These are phyloP conservation scores for Neoascochyta sp. DNA, from an alignment of 2,329 filamentous ascomycete genomes.

Conservation along the genomic window DNA sequence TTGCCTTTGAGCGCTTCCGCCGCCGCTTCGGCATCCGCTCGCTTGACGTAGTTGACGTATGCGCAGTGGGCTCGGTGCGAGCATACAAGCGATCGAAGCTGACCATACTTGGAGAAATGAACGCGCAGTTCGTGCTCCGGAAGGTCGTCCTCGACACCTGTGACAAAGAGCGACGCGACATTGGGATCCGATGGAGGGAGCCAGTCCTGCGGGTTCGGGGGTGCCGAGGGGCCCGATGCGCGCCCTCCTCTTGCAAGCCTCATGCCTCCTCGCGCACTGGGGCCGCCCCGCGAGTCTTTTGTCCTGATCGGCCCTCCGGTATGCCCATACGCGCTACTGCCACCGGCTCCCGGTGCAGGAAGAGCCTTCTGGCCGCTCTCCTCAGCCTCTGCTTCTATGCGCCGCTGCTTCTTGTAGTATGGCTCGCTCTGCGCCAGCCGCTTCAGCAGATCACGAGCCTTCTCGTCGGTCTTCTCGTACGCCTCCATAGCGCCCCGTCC, in stretches of 20 bases:
- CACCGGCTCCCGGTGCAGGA: slow-evolving; percentile 38
- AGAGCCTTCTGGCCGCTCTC: slow-evolving; percentile 43
- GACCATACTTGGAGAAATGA: slow-evolving; percentile 84
- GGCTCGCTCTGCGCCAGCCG: slow-evolving; percentile 88
- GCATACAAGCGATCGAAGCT: slow-evolving; percentile 88
- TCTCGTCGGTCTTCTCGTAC: slow-evolving; percentile 96
- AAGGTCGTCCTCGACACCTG: slow-evolving; percentile 91
- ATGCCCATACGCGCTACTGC: slow-evolving; percentile 34
- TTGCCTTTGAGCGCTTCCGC: slow-evolving; percentile 81
- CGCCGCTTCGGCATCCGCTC: slow-evolving; percentile 80
- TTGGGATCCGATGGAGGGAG: slow-evolving; percentile 77
- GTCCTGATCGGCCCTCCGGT: slow-evolving; percentile 74
- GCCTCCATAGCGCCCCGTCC: slow-evolving; percentile 76
- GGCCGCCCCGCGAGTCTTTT: slow-evolving; percentile 50
- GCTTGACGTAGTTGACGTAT: slow-evolving; percentile 88
- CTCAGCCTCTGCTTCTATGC: slow-evolving; percentile 59
- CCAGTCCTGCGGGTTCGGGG: slow-evolving; percentile 81
- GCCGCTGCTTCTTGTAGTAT: slow-evolving; percentile 84
- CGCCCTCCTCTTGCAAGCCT: slow-evolving; percentile 45
- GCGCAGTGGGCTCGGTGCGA: slow-evolving; percentile 97
- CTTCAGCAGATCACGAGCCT: slow-evolving; percentile 81
- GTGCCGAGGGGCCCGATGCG: slow-evolving; percentile 61
- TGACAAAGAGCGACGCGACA: slow-evolving; percentile 90
- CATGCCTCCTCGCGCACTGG: slow-evolving; percentile 35
- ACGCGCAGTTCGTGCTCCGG: slow-evolving; percentile 87